phyloP scores from a whole-genome alignment of 2,329 filamentous ascomycete genomes.

The Curvularia sp. region DNA sequence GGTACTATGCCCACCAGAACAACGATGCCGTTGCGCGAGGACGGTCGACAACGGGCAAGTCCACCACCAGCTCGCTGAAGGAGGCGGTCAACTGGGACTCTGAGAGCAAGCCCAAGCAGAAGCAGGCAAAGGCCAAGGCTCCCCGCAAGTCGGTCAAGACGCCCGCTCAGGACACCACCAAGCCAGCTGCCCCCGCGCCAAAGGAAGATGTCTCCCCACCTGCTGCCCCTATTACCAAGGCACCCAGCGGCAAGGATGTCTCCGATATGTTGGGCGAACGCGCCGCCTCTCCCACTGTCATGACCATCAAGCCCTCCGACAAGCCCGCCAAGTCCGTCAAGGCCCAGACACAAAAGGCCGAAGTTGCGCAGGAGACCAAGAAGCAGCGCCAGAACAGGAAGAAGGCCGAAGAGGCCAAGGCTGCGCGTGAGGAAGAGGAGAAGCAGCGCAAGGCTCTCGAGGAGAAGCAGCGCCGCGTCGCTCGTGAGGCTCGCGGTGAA shows the following conservation, averaged over 20 bases:
- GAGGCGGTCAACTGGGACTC: constrained; percentile 38
- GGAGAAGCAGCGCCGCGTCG: constrained; percentile 83
- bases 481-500: constrained; percentile 81
- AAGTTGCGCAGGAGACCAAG: constrained; percentile 74
- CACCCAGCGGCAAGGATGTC: constrained; percentile 71
- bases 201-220: constrained; percentile 78
- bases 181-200: constrained; percentile 63
- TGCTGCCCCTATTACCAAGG: constrained; percentile 52
- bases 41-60: constrained; percentile 37
- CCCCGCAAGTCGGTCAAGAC: constrained; percentile 47
- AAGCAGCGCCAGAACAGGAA: constrained; percentile 92
- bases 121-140: constrained; percentile 42
- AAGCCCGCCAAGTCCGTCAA: constrained; percentile 65
- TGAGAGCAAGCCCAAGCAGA: constrained; percentile 39
- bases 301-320: constrained; percentile 76
- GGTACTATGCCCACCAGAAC: constrained; percentile 40
- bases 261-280: constrained; percentile 89
- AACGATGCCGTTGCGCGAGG: constrained; percentile 32
- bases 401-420: constrained; percentile 84
- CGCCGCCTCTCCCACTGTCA: constrained; percentile 71
- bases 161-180: constrained; percentile 44
- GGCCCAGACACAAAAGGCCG: constrained; percentile 65
- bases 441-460: constrained; percentile 75
- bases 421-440: constrained; percentile 77
- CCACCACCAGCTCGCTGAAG: constrained; percentile 31